Evolutionary conservation across 2,329 filamentous ascomycete species (phyloP), one percentile per base, ranked within the genome.

Genomic region (Stachybotrys elegans): DNA sequence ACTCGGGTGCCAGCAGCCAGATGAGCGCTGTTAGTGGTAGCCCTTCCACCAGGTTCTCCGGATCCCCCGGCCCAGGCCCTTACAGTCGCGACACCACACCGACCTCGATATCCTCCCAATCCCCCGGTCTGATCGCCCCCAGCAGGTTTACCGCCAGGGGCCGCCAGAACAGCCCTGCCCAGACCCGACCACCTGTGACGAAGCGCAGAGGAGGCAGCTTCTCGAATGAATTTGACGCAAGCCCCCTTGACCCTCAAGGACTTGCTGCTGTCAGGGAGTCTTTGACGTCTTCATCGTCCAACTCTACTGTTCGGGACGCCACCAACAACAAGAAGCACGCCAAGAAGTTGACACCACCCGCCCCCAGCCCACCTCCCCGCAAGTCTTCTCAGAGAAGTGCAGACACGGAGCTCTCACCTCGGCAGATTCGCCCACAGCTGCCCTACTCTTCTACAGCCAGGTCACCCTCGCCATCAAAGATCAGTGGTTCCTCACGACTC

Each of bases 51-150:
- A 73, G 83, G 48, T 89, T 86, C 55, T 88, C 84, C 2, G 86
- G 81, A 44, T 90, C 86, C 1, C 81, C 81, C 1, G 78, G 79
- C 2, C 80, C 84, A 11, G 79, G 83, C 3, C 68, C 80, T 5
- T 90, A 88, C 62, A 90, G 86, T 57, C 76, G 86, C 49, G 84
- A 86, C 47, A 89, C 86, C 1, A 90, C 86, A 4, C 86, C 86
- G 6, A 89, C 85, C 5, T 90, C 86, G 9, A 82, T 86, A 50
- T 85, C 83, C 7, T 90, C 86, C 2, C 83, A 85, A 54, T 90
- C 85, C 14, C 84, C 86, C 4, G 76, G 79, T 4, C 62, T 84
- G 5, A 64, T 79, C 59, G 73, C 57, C 48, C 78, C 65, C 43
- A 69, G 60, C 48, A 71, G 65, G 48, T 71, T 58, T 52, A 72